These are phyloP conservation scores for Capsella rubella DNA, from an alignment of 441 rosid genomes.

Conservation along the genomic window DNA sequence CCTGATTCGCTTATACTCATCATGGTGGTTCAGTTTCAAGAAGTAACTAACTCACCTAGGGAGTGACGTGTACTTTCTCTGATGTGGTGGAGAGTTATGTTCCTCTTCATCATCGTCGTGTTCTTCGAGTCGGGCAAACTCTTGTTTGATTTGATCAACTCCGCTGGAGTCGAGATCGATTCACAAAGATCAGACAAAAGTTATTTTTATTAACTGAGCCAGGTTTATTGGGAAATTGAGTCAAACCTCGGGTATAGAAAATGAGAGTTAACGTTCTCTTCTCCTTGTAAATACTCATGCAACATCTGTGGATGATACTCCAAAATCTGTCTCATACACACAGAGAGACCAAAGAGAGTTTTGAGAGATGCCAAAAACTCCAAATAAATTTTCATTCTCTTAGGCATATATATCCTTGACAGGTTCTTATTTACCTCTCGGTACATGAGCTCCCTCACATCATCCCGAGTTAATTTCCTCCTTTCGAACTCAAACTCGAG, in stretches of 20 bases:
- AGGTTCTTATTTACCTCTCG: slow-evolving; percentile 68
- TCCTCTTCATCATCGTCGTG: slow-evolving; percentile 64
- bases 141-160: slow-evolving; percentile 83
- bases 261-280: slow-evolving; percentile 70
- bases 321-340: slow-evolving; percentile 67
- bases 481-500: slow-evolving; percentile 94
- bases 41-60: slow-evolving; percentile 67
- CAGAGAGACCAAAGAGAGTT: slow-evolving; percentile 30
- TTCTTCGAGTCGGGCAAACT: slow-evolving; percentile 95
- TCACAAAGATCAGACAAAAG: background rate
- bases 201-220: background rate
- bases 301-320: slow-evolving; percentile 99
- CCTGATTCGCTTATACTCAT: background rate
- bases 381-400: background rate
- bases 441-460: slow-evolving; percentile 89
- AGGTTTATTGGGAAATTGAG: background rate
- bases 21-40: background rate
- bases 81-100: slow-evolving; percentile 57
- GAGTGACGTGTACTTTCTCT: slow-evolving; percentile 87
- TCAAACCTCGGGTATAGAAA: slow-evolving; percentile 94
- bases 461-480: slow-evolving; percentile 80
- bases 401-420: slow-evolving; percentile 7
- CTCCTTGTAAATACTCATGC: slow-evolving; percentile 86
- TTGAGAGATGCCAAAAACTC: background rate
- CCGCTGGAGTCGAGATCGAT: slow-evolving; percentile 56